phyloP scores from a whole-genome alignment of 2,329 filamentous ascomycete genomes.

The Westerdykella sp. region DNA sequence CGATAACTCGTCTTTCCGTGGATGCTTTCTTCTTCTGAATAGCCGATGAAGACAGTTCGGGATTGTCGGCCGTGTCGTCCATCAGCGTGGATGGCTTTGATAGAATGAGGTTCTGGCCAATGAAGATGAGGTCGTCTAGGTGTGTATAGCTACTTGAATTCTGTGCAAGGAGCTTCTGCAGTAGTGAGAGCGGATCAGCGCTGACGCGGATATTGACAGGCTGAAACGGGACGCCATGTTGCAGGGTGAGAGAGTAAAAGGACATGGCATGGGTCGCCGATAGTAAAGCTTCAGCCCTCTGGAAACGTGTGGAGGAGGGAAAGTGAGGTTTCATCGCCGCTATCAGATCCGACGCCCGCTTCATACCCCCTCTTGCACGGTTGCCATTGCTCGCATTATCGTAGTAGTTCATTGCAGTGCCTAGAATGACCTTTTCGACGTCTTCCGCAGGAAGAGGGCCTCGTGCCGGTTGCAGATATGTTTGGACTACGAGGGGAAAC shows the following conservation, averaged over 20 bases:
- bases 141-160: constrained; percentile 69
- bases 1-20: constrained; percentile 62
- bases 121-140: constrained; percentile 64
- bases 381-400: constrained; percentile 81
- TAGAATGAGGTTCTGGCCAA: constrained; percentile 59
- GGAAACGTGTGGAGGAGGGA: constrained; percentile 46
- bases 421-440: constrained; percentile 56
- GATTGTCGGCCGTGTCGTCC: constrained; percentile 48
- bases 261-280: constrained; percentile 68
- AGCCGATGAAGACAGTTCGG: constrained; percentile 12
- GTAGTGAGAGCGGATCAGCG: constrained; percentile 65
- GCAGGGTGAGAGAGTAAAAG: constrained; percentile 69
- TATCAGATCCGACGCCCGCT: constrained; percentile 59
- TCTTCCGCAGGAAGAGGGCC: constrained; percentile 46
- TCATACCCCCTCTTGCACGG: constrained; percentile 66
- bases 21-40: constrained; percentile 32
- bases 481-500: constrained; percentile 54
- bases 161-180: constrained; percentile 68
- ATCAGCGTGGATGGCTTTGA: constrained; percentile 29
- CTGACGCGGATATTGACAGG: constrained; percentile 74
- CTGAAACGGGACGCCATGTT: constrained; percentile 72
- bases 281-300: constrained; percentile 58
- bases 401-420: constrained; percentile 62
- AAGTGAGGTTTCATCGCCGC: constrained; percentile 58
- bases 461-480: constrained; percentile 52